These are phyloP conservation scores for Fusarium sp. DNA, from an alignment of 2,329 filamentous ascomycete genomes.

Conservation along the genomic window DNA sequence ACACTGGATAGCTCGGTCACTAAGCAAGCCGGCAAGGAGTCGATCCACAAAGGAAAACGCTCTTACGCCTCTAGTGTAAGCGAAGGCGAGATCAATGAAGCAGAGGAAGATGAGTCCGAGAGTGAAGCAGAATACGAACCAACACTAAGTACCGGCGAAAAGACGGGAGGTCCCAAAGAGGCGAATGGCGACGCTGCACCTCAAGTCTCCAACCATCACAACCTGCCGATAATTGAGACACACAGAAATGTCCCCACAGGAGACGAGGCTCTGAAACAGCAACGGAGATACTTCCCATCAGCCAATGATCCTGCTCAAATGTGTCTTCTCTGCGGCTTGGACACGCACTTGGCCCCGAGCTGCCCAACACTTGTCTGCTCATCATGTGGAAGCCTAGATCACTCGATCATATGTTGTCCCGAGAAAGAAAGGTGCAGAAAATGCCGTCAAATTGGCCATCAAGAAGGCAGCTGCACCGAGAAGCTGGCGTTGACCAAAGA, in stretches of 20 bases:
- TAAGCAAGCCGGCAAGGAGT: slow-evolving; percentile 10
- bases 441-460: slow-evolving; percentile 73
- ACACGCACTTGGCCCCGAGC: slow-evolving; percentile 57
- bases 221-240: slow-evolving; percentile 24
- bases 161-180: slow-evolving; percentile 6
- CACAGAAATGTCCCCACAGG: slow-evolving; percentile 43
- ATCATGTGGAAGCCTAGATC: slow-evolving; percentile 58
- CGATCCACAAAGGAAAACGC: slow-evolving; percentile 24
- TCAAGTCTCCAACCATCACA: slow-evolving; percentile 5
- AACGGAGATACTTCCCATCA: slow-evolving; percentile 64
- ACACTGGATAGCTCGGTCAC: slow-evolving; percentile 16
- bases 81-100: slow-evolving; percentile 28
- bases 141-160: slow-evolving; percentile 27
- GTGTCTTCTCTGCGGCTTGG: slow-evolving; percentile 64
- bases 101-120: slow-evolving; percentile 34
- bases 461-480: slow-evolving; percentile 62
- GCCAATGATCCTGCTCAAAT: slow-evolving; percentile 55
- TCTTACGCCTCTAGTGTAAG: slow-evolving; percentile 37
- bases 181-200: slow-evolving; percentile 22
- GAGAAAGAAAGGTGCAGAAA: slow-evolving; percentile 63
- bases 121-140: slow-evolving; percentile 46
- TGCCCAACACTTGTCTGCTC: slow-evolving; percentile 62
- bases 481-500: slow-evolving; percentile 64
- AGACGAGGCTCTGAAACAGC: slow-evolving; percentile 53
- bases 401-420: slow-evolving; percentile 64